Conservation (phyloP, 768 basidiomycete species). For the Paxillus involutus region DNA sequence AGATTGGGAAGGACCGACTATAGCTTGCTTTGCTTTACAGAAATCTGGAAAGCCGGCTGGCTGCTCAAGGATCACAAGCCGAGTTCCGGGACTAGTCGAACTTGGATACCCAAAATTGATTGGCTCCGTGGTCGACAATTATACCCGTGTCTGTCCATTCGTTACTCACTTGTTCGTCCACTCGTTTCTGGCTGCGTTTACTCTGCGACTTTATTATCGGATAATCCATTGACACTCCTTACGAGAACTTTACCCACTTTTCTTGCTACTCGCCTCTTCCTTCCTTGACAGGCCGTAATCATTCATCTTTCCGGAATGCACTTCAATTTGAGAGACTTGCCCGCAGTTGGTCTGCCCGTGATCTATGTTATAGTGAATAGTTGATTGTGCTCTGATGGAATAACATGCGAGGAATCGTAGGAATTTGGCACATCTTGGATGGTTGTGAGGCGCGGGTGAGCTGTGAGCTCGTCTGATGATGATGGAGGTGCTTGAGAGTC, state of each 20-base stretch:
- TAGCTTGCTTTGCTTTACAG: constrained; percentile 33
- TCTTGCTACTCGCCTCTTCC: constrained; percentile 25
- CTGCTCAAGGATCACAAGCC: constrained; percentile 80
- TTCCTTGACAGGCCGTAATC: constrained; percentile 20
- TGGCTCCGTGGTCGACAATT: constrained; percentile 28
- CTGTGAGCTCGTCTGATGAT: not conserved
- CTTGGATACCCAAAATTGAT: constrained; percentile 20
- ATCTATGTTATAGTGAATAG: constrained; percentile 9
- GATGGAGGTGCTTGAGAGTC: not conserved
- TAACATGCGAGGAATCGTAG: not conserved
- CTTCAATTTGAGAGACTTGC: constrained; percentile 3
- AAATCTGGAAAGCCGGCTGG: constrained; percentile 88
- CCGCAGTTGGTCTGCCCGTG: not conserved
- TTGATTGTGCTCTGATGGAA: not conserved
- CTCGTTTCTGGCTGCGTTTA: constrained; percentile 32
- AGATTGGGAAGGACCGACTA: constrained; percentile 1
- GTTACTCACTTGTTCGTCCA: constrained; percentile 36
- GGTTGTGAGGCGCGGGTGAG: too few relatives aligned
- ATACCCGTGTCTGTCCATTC: constrained; percentile 36
- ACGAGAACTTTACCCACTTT: constrained; percentile 26
- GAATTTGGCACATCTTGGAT: not conserved
- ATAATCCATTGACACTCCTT: constrained; percentile 40
- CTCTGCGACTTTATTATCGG: constrained; percentile 34
- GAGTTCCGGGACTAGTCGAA: constrained; percentile 70
- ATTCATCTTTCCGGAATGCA: constrained; percentile 9